Conservation (phyloP, 176 grass and related monocot species). For the Rhynchospora tenuis region DNA sequence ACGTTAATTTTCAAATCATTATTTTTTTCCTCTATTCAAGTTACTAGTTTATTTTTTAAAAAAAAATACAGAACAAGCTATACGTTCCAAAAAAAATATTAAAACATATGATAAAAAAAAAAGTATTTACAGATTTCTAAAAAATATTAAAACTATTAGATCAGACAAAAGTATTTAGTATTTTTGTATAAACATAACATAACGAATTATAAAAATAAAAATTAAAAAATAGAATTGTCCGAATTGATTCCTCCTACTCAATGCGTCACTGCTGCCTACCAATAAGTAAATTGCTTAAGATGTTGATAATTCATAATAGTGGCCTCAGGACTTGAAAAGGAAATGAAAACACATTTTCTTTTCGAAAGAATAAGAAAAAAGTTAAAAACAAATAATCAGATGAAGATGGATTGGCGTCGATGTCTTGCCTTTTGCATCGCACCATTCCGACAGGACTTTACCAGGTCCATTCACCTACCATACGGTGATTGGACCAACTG, state of each 20-base stretch:
- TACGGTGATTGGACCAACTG: background rate
- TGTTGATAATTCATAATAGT: background rate
- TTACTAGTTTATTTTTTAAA: too few relatives aligned
- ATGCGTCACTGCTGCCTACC: background rate
- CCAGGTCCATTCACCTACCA: slow-evolving; percentile 5
- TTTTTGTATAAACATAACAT: too few relatives aligned
- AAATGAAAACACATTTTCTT: background rate
- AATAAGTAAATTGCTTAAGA: background rate
- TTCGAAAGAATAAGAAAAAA: background rate
- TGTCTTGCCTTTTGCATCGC: background rate
- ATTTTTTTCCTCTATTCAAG: background rate
- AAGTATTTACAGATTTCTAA: too few relatives aligned
- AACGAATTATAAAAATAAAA: too few relatives aligned
- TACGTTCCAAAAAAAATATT: too few relatives aligned
- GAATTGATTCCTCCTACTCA: too few relatives aligned
- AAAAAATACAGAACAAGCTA: too few relatives aligned
- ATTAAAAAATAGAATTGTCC: too few relatives aligned
- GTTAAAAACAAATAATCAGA: background rate
- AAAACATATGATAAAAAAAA: too few relatives aligned
- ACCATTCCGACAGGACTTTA: background rate
- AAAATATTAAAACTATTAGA: too few relatives aligned
- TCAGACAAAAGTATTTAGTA: too few relatives aligned
- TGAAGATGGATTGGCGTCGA: background rate
- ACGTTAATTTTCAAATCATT: background rate
- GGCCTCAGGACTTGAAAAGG: background rate